These are phyloP conservation scores for Tremellales sp. DNA, from an alignment of 1,284 basidiomycete species.

Conservation along the genomic window DNA sequence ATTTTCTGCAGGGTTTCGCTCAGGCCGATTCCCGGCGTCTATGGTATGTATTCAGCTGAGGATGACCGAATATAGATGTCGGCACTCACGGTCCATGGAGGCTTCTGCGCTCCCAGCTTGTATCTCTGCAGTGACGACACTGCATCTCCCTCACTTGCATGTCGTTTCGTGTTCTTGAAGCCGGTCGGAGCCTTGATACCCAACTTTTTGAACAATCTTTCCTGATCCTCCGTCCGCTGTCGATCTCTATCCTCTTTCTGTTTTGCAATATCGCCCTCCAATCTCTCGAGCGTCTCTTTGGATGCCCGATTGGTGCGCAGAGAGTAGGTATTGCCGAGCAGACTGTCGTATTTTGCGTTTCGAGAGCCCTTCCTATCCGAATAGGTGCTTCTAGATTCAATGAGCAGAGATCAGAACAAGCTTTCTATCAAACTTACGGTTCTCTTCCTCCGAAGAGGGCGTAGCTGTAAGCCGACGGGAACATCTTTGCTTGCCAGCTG, in stretches of 20 bases:
- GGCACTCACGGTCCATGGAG: not conserved
- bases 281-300: not conserved
- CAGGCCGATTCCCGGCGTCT: not conserved
- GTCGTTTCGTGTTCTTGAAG: not conserved
- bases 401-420: not conserved
- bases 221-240: not conserved
- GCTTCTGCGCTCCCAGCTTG: not conserved
- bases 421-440: not conserved
- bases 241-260: not conserved
- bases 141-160: not conserved
- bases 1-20: not conserved
- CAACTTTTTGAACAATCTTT: not conserved
- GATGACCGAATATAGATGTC: not conserved
- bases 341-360: conserved; percentile 18
- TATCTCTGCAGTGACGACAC: not conserved
- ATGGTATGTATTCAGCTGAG: not conserved
- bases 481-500: not conserved
- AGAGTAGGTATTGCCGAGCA: conserved; percentile 2
- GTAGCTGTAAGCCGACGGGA: not conserved
- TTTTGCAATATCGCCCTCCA: not conserved
- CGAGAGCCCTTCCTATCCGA: conserved; percentile 4
- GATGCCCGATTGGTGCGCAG: not conserved
- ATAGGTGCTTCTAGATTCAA: not conserved
- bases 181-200: not conserved
- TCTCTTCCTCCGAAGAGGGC: not conserved